A percentile compares a stretch with the other conserved stretches of the same genome.
Evolutionary conservation across 768 basidiomycete genomes (phyloP).

Genomic region (Boletellus sp.): DNA sequence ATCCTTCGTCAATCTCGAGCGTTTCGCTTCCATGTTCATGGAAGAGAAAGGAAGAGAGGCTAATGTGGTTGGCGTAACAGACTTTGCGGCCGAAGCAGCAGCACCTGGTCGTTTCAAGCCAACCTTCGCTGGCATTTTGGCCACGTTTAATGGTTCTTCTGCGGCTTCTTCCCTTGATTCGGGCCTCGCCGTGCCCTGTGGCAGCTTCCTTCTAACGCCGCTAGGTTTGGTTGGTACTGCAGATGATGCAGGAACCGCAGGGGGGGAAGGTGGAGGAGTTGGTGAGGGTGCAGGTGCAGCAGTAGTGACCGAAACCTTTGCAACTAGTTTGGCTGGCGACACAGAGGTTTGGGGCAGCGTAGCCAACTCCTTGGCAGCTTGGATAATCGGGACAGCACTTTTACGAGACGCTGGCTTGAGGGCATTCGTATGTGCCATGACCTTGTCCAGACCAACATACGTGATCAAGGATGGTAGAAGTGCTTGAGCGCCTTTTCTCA

Average conservation of each 20-base stretch:
- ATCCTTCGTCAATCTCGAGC: conserved; percentile 69
- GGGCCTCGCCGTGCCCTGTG: conserved; percentile 51
- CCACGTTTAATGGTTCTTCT: conserved; percentile 32
- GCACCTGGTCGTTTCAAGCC: conserved; percentile 45
- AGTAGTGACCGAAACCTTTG: conserved; percentile 21
- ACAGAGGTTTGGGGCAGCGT: conserved; percentile 28
- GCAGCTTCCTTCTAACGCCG: conserved; percentile 71
- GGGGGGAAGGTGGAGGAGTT: conserved; percentile 44
- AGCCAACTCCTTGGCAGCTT: conserved; percentile 64
- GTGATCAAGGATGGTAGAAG: conserved; percentile 73
- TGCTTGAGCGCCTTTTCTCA: conserved; percentile 86
- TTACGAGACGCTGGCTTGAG: conserved; percentile 89
- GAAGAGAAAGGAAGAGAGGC: conserved; percentile 34
- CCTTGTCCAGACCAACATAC: conserved; percentile 75
- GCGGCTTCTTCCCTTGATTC: conserved; percentile 40
- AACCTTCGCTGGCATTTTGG: conserved; percentile 36
- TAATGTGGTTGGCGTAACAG: conserved; percentile 31
- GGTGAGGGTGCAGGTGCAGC: conserved; percentile 25
- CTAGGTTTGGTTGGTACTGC: conserved; percentile 42
- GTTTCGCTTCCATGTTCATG: conserved; percentile 46
- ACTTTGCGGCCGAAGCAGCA: conserved; percentile 28
- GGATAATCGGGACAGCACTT: conserved; percentile 83
- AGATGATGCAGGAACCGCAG: conserved; percentile 31
- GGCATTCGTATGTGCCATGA: conserved; percentile 80
- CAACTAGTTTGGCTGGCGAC: conserved; percentile 27